A percentile compares a stretch with the other conserved stretches of the same genome.
Conservation (phyloP, 2,329 filamentous ascomycete genomes). For the Colletotrichum magnum region DNA sequence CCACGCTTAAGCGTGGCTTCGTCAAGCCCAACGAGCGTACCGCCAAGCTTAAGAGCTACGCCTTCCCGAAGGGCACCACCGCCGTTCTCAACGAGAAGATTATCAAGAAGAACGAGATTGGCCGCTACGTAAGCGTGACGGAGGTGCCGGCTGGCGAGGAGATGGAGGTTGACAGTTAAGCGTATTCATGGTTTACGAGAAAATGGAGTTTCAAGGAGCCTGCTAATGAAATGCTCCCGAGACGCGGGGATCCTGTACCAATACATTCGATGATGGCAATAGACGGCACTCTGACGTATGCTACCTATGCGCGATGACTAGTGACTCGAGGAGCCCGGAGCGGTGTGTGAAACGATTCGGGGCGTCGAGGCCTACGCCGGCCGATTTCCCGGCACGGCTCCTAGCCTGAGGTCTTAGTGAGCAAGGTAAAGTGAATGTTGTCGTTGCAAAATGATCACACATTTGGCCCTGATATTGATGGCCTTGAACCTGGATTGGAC, state of each 20-base stretch:
- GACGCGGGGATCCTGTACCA: conserved; percentile 39
- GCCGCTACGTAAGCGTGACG: conserved; percentile 93
- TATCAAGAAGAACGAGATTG: conserved; percentile 93
- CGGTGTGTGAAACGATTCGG: no score
- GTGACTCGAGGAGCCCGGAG: background rate
- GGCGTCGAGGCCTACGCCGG: no score
- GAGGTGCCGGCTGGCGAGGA: conserved; percentile 81
- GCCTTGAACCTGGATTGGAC: no score
- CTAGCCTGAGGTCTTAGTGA: no score
- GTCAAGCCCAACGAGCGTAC: conserved; percentile 93
- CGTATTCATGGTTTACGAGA: conserved; percentile 10
- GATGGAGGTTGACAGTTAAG: conserved; percentile 78
- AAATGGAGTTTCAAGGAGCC: background rate
- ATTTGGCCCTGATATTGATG: no score
- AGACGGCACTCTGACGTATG: conserved; percentile 28
- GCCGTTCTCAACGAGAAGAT: conserved; percentile 96
- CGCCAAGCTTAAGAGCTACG: conserved; percentile 93
- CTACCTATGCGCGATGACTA: background rate
- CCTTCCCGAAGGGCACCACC: conserved; percentile 92
- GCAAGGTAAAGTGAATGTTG: no score
- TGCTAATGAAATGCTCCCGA: conserved; percentile 29
- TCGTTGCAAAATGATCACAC: no score
- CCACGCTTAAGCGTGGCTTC: conserved; percentile 91
- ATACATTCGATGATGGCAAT: conserved; percentile 41
- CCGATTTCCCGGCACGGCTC: no score